Evolutionary conservation across 371 early-diverging fungal genomes (phyloP).

Genomic region (Mortierella sp.): DNA sequence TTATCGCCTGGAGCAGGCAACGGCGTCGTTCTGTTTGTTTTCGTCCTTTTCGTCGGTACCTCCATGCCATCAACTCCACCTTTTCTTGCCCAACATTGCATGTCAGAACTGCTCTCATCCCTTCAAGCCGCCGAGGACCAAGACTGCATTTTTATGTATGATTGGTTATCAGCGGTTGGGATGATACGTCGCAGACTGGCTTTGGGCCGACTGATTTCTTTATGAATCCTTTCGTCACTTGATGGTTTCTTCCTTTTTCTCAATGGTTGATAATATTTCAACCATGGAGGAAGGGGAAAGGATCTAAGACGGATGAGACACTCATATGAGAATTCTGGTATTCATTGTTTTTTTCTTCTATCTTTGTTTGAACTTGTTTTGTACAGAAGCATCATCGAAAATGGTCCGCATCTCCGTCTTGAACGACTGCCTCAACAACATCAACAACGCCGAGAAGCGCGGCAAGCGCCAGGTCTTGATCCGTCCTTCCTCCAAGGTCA

Average conservation of each 20-base stretch:
- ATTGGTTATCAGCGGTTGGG: not conserved
- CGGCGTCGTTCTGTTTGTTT: not conserved
- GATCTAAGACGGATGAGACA: constrained; percentile 30
- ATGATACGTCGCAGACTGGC: constrained; percentile 53
- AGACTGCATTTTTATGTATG: not conserved
- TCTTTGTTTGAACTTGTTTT: constrained; percentile 1
- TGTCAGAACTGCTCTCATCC: constrained; percentile 53
- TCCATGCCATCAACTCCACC: constrained; percentile 23
- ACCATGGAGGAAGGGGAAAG: not conserved
- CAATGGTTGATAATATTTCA: not conserved
- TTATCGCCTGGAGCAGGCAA: not conserved
- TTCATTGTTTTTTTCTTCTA: constrained; percentile 14
- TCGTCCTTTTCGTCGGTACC: constrained; percentile 7
- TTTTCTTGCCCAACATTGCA: constrained; percentile 21
- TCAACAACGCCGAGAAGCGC: constrained; percentile 99
- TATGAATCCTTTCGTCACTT: constrained; percentile 43
- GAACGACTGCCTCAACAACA: constrained; percentile 98
- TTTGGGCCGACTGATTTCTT: constrained; percentile 51
- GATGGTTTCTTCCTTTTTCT: not conserved
- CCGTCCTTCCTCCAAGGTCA: constrained; percentile 97
- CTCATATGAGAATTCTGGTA: constrained; percentile 56
- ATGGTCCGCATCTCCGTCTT: constrained; percentile 93
- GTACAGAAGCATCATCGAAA: constrained; percentile 53
- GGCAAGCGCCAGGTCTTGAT: constrained; percentile 99
- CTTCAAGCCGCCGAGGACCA: constrained; percentile 4